Conservation (phyloP, 73 alveolate genomes). For the Paramecium primaurelia region DNA sequence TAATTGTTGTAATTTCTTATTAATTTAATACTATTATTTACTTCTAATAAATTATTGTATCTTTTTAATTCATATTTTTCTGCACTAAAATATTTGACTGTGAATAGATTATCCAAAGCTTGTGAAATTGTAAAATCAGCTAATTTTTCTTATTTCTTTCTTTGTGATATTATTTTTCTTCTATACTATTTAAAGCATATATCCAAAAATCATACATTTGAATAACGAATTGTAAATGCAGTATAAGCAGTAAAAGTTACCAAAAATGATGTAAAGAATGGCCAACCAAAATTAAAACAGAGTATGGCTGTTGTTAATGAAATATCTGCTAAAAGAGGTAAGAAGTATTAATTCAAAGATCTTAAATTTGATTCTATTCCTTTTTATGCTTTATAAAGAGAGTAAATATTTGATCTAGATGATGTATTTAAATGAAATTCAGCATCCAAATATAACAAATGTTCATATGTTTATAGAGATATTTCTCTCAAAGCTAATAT, state of each 20-base stretch:
- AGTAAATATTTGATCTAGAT: conserved; percentile 27
- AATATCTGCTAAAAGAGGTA: conserved; percentile 40
- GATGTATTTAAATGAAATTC: conserved; percentile 38
- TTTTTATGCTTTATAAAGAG: conserved; percentile 28
- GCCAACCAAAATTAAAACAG: conserved; percentile 41
- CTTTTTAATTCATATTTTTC: conserved; percentile 73
- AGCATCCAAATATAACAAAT: conserved; percentile 43
- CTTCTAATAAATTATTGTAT: conserved; percentile 49
- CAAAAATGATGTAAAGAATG: conserved; percentile 26
- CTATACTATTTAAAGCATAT: conserved; percentile 38
- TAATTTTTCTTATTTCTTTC: conserved; percentile 68
- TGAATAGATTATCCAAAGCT: conserved; percentile 75
- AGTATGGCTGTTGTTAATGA: conserved; percentile 14
- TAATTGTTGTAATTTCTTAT: conserved; percentile 36
- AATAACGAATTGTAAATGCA: not conserved
- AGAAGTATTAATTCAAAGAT: not conserved
- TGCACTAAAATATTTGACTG: conserved; percentile 83
- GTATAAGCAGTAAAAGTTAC: conserved; percentile 8
- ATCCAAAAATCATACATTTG: not conserved
- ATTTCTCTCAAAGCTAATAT: conserved; percentile 46
- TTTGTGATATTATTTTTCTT: conserved; percentile 65
- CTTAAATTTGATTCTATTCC: conserved; percentile 52
- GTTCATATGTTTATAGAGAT: conserved; percentile 46
- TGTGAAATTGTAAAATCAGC: conserved; percentile 79
- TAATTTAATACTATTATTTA: not conserved